Base-by-base conservation (phyloP, 176 grass and related monocot genomes). In the Typha latifolia region DNA sequence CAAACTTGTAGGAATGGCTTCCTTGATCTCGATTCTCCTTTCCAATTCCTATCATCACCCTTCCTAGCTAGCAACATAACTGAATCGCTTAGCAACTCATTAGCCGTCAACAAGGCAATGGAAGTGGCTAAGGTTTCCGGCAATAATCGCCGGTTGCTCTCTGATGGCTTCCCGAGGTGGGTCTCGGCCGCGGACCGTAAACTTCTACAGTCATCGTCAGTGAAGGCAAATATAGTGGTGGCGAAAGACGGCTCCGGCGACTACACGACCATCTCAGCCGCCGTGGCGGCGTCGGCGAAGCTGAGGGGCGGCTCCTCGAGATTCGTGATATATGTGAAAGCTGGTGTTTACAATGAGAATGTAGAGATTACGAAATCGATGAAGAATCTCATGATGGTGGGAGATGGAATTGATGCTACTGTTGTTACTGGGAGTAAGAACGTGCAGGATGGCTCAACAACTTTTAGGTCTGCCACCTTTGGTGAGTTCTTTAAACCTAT, bases 401-500 rank as follows among this genome's bases (percentile, higher is more conserved):
- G 77, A 8, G 77, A 81, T 2, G 69, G 66, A 0, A 70, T 70
- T 12, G 69, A 62, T 0, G 19, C 3, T 0, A 84, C 70, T 0
- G 1, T 89, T 1, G 78, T 89, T 59, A 23, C 78, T 0, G 78
- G 64, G 0, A 24, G 68, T 61, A 43, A 48, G 0, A 78, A 72
- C 47, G 16, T 21, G 1, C 12, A 47, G 2, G 69, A 69, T 12
- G 61, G 61, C 4, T 23, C 15, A 64, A 13, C 23, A 0, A 88
- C 77, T 3, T 18, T 47, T 12, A 3, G 66, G 0, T 73, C 68
- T 0, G 64, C 57, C 2, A 75, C 81, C 12, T 18, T 88, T 1
- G 52, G 80, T 82, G 8, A 82, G 75, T 80, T 12, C 48, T 34
- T 69, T 26, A 62, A 24, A 32, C 62, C 16, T 70, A 14, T 49